Evolutionary conservation across 805 yeast genomes (phyloP), one percentile per base, ranked within the genome.

Genomic region (Candida taoyuanica): DNA sequence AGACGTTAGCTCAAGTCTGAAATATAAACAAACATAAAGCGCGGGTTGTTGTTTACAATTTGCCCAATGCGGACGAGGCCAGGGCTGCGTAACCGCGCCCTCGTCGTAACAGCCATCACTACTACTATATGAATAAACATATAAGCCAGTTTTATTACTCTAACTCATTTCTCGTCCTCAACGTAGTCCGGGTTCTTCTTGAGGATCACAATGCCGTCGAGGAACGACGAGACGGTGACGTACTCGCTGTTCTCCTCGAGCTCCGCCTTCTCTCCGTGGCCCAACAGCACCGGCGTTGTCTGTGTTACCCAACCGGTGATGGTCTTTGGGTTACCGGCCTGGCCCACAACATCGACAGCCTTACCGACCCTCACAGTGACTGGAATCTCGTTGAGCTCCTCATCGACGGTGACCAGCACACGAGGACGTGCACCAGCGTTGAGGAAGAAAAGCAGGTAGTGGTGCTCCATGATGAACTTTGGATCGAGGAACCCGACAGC

Each of bases 281-380:
- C 89, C 40, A 93, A 71, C 52, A 93, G 69, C 16, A 93, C 99
- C 1, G 99, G 99, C 0, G 99, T 93, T 5, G 93, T 85, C 57
- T 93, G 98, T 2, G 99, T 93, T 16, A 93, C 98, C 98, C 98
- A 93, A 26, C 99, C 99, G 4, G 99, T 93, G 33, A 93, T 93
- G 11, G 97, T 89, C 71, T 93, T 93, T 34, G 98, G 99, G 53
- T 86, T 87, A 67, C 99, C 99, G 0, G 98, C 99, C 63, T 91
- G 98, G 24, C 98, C 99, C 46, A 93, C 98, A 28, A 89, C 87
- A 60, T 93, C 98, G 20, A 93, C 98, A 6, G 98, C 98, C 66
- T 91, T 97, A 46, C 99, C 99, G 21, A 93, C 98, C 58, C 99
- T 77, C 8, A 93, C 98, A 50, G 87, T 91, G 8, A 93, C 98